These are phyloP conservation scores for thale cress (Arabidopsis thaliana) DNA, from an alignment of 345 rosid genomes.

Conservation along the genomic window TAIR10.1 NC_003076.8:14651001-14651500, in stretches of 20 bases:
- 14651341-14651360: conserved; percentile 12
- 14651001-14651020: background rate
- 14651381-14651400: background rate
- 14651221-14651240: conserved; percentile 18
- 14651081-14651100: conserved; percentile 74
- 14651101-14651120: conserved; percentile 87
- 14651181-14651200: conserved; percentile 16
- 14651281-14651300: background rate
- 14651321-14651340: conserved; percentile 14
- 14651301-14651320: background rate
- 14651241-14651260: conserved; percentile 1
- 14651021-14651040: conserved; percentile 11
- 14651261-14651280: conserved; percentile 10
- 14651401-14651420: conserved; percentile 17
- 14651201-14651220: background rate
- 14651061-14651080: conserved; percentile 14
- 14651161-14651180: conserved; percentile 87
- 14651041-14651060: conserved; percentile 16
- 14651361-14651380: background rate
- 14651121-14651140: conserved; percentile 80
- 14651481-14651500: background rate
- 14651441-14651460: conserved; percentile 4
- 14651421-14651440: conserved; percentile 18
- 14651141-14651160: conserved; percentile 79
- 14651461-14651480: conserved; percentile 10